Percentiles rank a stretch among this genome's conserved stretches.
These are phyloP conservation scores for Leccinum truebloodii DNA, from an alignment of 768 basidiomycete genomes.

Conservation along the genomic window DNA sequence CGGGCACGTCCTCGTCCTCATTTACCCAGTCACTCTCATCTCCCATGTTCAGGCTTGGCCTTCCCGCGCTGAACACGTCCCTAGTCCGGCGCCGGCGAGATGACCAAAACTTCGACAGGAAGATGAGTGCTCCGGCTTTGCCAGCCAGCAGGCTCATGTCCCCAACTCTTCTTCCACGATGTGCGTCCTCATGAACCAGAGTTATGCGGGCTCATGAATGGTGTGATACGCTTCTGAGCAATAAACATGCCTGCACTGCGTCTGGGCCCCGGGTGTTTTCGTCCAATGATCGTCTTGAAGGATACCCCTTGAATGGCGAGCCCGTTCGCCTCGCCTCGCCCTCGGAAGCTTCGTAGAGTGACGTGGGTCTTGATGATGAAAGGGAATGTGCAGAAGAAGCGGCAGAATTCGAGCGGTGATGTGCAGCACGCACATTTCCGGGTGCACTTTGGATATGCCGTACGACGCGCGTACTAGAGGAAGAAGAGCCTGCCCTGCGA, in stretches of 20 bases:
- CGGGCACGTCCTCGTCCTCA: conserved; percentile 73
- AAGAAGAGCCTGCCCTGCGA: conserved; percentile 75
- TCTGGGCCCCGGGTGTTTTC: conserved; percentile 38
- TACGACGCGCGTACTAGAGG: conserved; percentile 73
- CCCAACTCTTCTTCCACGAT: conserved; percentile 92
- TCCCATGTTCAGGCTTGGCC: conserved; percentile 56
- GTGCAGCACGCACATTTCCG: conserved; percentile 43
- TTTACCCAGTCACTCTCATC: conserved; percentile 91
- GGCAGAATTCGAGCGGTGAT: conserved; percentile 73
- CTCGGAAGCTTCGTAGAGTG: conserved; percentile 76
- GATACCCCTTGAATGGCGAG: conserved; percentile 59
- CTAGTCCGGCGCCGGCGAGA: conserved; percentile 55
- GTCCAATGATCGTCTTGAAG: conserved; percentile 50
- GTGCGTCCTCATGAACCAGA: conserved; percentile 57
- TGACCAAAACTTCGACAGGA: conserved; percentile 76
- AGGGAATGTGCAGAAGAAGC: conserved; percentile 79
- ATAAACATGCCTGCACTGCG: conserved; percentile 62
- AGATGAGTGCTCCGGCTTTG: conserved; percentile 62
- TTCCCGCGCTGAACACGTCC: conserved; percentile 72
- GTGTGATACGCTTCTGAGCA: conserved; percentile 78
- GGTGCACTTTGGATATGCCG: conserved; percentile 56
- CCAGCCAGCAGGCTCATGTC: conserved; percentile 85
- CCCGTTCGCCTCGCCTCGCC: conserved; percentile 60
- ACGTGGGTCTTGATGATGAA: conserved; percentile 73
- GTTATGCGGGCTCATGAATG: conserved; percentile 60